Conservation (phyloP, 768 basidiomycete genomes). For the Albatrellus ellisii region DNA sequence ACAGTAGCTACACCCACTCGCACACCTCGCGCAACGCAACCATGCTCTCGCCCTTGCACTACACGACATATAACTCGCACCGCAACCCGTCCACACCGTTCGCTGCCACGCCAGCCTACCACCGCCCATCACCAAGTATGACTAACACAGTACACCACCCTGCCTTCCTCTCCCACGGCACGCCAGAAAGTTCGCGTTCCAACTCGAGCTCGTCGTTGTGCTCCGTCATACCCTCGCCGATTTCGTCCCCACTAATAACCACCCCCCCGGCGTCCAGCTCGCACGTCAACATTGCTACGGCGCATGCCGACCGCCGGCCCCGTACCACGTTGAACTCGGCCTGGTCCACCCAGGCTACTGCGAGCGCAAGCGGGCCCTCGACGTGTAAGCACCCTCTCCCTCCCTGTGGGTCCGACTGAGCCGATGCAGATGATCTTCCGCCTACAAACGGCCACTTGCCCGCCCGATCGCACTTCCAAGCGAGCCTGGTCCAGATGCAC, state of each 20-base stretch:
- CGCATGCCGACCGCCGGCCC: conserved; percentile 27
- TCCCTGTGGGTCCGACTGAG: neutral
- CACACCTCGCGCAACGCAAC: conserved; percentile 10
- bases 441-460: conserved; percentile 8
- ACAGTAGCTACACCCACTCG: conserved; percentile 6
- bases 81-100: conserved; percentile 10
- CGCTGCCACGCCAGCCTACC: conserved; percentile 6
- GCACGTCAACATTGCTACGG: neutral
- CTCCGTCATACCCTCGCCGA: conserved; percentile 22
- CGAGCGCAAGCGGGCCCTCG: conserved; percentile 23
- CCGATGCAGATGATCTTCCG: neutral
- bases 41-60: conserved; percentile 12
- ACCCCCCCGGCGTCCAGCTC: conserved; percentile 9
- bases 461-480: conserved; percentile 19
- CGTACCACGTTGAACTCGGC: conserved; percentile 32
- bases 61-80: conserved; percentile 12
- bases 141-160: conserved; percentile 9
- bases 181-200: conserved; percentile 33
- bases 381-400: conserved; percentile 24
- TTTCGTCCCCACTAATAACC: too few species aligned
- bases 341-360: conserved; percentile 29
- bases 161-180: conserved; percentile 15
- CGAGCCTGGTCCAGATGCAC: conserved; percentile 40
- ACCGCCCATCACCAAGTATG: conserved; percentile 11
- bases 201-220: conserved; percentile 36